Evolutionary conservation across 2,329 filamentous ascomycete species (phyloP).

Genomic region (Ceratocystiopsis sp.): DNA sequence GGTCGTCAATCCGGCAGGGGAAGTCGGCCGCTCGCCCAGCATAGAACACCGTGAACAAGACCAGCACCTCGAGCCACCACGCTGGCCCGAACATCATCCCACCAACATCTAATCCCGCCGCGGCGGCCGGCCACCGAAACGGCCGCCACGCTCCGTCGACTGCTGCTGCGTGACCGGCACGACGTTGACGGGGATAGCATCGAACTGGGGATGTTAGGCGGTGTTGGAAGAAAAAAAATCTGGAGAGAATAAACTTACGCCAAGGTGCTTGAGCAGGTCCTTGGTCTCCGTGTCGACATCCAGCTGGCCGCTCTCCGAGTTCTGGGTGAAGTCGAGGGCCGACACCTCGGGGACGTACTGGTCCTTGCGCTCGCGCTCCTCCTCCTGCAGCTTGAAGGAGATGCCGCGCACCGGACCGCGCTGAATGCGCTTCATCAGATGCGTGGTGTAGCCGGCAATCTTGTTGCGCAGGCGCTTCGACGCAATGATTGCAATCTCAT

Average conservation of each 20-base stretch:
- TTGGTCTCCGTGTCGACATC: conserved; percentile 97
- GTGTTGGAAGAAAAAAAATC: not conserved
- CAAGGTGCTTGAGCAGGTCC: conserved; percentile 96
- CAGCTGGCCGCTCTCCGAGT: conserved; percentile 79
- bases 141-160: conserved; percentile 53
- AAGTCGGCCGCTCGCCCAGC: not conserved
- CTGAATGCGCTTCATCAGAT: conserved; percentile 99
- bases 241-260: conserved; percentile 51
- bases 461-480: conserved; percentile 99
- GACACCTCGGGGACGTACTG: conserved; percentile 99
- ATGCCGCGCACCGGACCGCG: conserved; percentile 98
- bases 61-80: too few relatives aligned
- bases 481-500: conserved; percentile 99
- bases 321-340: conserved; percentile 94
- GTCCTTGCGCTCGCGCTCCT: conserved; percentile 99
- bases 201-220: conserved; percentile 51
- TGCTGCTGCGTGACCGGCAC: conserved; percentile 81
- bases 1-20: too few relatives aligned
- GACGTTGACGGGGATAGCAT: conserved; percentile 93
- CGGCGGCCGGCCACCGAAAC: conserved; percentile 26
- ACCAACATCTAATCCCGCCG: conserved; percentile 23
- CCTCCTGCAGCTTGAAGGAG: conserved; percentile 99
- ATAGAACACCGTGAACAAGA: not conserved
- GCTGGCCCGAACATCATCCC: too few relatives aligned
- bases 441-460: conserved; percentile 95